Percentiles rank a stretch among this genome's conserved stretches.
Evolutionary conservation across 305 asterid species (phyloP).

Genomic region (Fraxinus platypoda): DNA sequence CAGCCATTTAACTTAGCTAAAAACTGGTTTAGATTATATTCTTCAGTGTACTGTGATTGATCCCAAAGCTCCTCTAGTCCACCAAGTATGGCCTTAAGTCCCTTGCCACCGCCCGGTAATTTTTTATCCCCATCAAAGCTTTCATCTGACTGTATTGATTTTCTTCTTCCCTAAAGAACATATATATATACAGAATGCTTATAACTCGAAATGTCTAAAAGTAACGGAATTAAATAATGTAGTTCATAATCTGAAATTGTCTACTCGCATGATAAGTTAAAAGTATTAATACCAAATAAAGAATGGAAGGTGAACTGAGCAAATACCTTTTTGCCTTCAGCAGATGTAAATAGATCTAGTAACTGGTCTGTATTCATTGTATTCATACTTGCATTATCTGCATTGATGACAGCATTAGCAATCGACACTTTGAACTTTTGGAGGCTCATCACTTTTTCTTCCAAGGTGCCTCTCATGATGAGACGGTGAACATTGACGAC

Average conservation of each 20-base stretch:
- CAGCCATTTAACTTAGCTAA: slow-evolving; percentile 79
- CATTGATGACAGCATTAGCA: slow-evolving; percentile 92
- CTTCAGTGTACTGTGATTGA: slow-evolving; percentile 96
- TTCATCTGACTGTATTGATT: slow-evolving; percentile 37
- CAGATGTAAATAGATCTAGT: slow-evolving; percentile 92
- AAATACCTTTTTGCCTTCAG: slow-evolving; percentile 77
- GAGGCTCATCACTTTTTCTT: slow-evolving; percentile 99
- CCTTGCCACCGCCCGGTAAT: slow-evolving; percentile 67
- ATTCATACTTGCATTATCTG: slow-evolving; percentile 94
- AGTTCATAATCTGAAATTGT: not conserved
- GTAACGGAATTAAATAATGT: not conserved
- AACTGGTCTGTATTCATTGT: slow-evolving; percentile 98
- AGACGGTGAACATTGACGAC: slow-evolving; percentile 98
- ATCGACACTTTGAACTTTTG: slow-evolving; percentile 95
- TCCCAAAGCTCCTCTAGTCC: slow-evolving; percentile 99
- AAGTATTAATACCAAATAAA: not conserved
- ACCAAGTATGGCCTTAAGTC: slow-evolving; percentile 85
- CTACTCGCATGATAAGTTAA: not conserved
- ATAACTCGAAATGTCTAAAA: not conserved
- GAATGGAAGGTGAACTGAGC: not conserved
- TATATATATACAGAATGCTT: not conserved
- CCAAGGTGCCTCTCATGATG: slow-evolving; percentile 98
- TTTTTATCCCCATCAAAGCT: slow-evolving; percentile 50
- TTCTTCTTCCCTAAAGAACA: slow-evolving; percentile 58
- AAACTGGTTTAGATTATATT: slow-evolving; percentile 82